Evolutionary conservation across 2,329 filamentous ascomycete species (phyloP), one percentile per base, ranked within the genome.

Genomic region (Trichoderma breve): DNA sequence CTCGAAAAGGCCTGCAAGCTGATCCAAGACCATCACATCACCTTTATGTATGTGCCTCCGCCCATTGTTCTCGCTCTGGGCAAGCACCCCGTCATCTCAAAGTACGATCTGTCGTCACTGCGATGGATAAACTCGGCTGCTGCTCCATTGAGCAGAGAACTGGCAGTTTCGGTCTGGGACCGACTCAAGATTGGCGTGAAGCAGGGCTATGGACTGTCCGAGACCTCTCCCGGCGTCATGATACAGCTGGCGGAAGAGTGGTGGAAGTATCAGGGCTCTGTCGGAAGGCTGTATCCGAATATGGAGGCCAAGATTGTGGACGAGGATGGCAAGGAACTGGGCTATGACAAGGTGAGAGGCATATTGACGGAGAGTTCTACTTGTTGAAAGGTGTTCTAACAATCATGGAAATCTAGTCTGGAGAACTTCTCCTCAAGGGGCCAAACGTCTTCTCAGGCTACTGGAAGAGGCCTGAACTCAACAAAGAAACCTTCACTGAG

Each of bases 181-280:
- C 89, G 94, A 8, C 88, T 96, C 72, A 90, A 90, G 66, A 86
- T 97, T 24, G 91, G 91, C 2, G 90, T 97, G 73, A 98, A 97
- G 85, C 95, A 98, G 82, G 95, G 93, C 21, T 98, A 97, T 78
- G 95, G 95, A 0, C 86, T 98, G 6, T 94, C 91, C 6, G 95
- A 98, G 83, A 97, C 94, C 15, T 91, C 91, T 30, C 94, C 95
- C 0, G 92, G 90, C 0, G 93, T 93, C 0, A 91, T 94, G 76
- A 89, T 89, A 11, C 93, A 94, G 81, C 83, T 86, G 8, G 91
- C 93, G 85, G 88, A 89, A 43, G 91, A 93, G 75, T 98, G 94
- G 93, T 84, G 89, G 73, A 89, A 86, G 64, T 89, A 88, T 61
- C 90, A 95, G 76, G 95, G 94, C 24, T 91, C 92, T 0, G 93